Evolutionary conservation across 345 rosid species (phyloP).

Genomic region (Brassica nigra): DNA sequence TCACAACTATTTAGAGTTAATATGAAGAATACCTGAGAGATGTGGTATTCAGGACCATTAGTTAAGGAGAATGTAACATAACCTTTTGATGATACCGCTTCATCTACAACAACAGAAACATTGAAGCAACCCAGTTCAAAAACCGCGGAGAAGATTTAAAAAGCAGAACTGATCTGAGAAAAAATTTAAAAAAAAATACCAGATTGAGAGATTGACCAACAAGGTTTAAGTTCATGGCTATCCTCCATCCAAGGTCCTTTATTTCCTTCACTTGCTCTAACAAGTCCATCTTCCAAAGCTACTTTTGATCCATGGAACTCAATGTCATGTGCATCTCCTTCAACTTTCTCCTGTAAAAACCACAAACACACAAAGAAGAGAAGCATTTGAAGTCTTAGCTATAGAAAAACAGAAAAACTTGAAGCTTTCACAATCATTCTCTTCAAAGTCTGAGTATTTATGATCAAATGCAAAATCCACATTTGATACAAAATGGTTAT

Average conservation of each 20-base stretch:
- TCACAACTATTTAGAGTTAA: neutral
- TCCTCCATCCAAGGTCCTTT: slow-evolving; percentile 84
- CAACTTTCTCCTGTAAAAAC: slow-evolving; percentile 54
- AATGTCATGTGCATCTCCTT: slow-evolving; percentile 63
- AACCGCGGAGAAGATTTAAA: neutral
- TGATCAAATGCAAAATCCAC: neutral
- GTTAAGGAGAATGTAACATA: slow-evolving; percentile 85
- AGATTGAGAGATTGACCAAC: slow-evolving; percentile 63
- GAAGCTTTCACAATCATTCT: slow-evolving; percentile 20
- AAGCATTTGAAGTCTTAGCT: slow-evolving; percentile 11
- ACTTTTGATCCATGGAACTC: slow-evolving; percentile 56
- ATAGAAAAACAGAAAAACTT: neutral
- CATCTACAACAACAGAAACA: slow-evolving; percentile 30
- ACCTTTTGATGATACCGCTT: slow-evolving; percentile 58
- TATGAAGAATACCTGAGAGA: slow-evolving; percentile 74
- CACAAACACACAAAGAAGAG: neutral
- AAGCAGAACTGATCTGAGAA: neutral
- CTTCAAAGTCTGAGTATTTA: slow-evolving; percentile 29
- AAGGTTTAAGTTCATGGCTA: slow-evolving; percentile 57
- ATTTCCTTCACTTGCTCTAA: slow-evolving; percentile 39
- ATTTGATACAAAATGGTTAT: slow-evolving; percentile 8
- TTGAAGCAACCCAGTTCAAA: slow-evolving; percentile 1
- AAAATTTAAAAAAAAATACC: slow-evolving; percentile 49
- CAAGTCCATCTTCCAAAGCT: slow-evolving; percentile 51
- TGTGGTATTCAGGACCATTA: slow-evolving; percentile 96